Evolutionary conservation across 78 protist genomes (phyloP).

Genomic region (Guillardia theta): DNA sequence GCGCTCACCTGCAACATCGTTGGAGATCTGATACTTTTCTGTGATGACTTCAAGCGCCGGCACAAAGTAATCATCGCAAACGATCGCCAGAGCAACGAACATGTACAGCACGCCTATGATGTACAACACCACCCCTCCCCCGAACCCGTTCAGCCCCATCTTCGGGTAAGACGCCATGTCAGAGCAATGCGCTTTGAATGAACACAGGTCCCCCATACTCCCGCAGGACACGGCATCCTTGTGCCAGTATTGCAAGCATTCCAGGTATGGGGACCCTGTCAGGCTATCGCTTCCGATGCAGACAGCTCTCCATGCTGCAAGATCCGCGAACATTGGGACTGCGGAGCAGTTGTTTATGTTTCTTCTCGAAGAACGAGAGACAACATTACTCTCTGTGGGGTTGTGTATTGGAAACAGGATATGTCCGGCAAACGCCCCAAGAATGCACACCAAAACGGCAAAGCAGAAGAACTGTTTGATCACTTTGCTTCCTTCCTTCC

Average conservation of each 20-base stretch:
- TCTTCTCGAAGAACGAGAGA: too few species aligned
- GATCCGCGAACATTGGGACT: too few species aligned
- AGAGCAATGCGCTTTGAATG: background rate
- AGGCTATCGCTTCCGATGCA: too few species aligned
- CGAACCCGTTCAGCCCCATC: background rate
- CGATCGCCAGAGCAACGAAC: conserved; percentile 49
- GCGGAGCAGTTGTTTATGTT: too few species aligned
- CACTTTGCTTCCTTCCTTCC: too few species aligned
- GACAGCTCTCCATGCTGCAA: too few species aligned
- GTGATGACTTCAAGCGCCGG: conserved; percentile 39
- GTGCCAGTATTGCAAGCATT: background rate
- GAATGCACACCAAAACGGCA: too few species aligned
- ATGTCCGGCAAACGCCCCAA: too few species aligned
- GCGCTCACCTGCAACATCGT: background rate
- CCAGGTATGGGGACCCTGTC: background rate
- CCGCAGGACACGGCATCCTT: background rate
- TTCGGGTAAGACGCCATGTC: background rate
- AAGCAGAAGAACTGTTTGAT: too few species aligned
- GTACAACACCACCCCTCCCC: conserved; percentile 23
- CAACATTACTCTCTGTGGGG: too few species aligned
- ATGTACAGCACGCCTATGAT: background rate
- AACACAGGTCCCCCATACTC: background rate
- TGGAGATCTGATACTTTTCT: background rate
- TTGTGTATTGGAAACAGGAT: too few species aligned
- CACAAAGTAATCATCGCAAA: conserved; percentile 56